These are phyloP conservation scores for Solanum chacoense DNA, from an alignment of 305 asterid species.

Conservation along the genomic window DNA sequence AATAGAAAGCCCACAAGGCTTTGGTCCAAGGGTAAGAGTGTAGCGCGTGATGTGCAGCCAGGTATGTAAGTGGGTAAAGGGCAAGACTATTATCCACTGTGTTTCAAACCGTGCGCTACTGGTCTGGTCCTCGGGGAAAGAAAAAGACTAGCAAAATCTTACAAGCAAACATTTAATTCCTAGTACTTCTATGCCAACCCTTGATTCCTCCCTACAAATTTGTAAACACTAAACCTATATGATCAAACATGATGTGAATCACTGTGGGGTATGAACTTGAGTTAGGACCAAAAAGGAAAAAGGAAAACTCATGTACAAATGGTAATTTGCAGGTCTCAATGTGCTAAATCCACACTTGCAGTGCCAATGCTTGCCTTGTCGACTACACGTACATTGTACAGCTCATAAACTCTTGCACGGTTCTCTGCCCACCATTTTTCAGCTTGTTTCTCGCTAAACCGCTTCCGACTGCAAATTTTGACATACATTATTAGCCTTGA, in stretches of 20 bases:
- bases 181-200: slow-evolving; percentile 20
- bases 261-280: slow-evolving; percentile 22
- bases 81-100: background rate
- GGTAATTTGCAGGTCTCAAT: slow-evolving; percentile 24
- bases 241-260: slow-evolving; percentile 20
- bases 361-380: slow-evolving; percentile 79
- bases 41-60: background rate
- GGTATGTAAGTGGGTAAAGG: background rate
- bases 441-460: slow-evolving; percentile 95
- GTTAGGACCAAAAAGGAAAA: slow-evolving; percentile 5
- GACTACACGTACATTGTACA: slow-evolving; percentile 66
- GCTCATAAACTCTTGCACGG: slow-evolving; percentile 83
- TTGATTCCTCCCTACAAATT: slow-evolving; percentile 18
- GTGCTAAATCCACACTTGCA: slow-evolving; percentile 80
- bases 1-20: slow-evolving; percentile 5
- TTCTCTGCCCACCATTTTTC: slow-evolving; percentile 99
- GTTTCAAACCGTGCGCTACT: background rate
- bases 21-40: background rate
- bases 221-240: slow-evolving; percentile 35
- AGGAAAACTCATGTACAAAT: slow-evolving; percentile 30
- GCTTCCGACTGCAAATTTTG: slow-evolving; percentile 69
- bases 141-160: slow-evolving; percentile 8
- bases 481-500: slow-evolving; percentile 8
- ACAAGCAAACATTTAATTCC: slow-evolving; percentile 27
- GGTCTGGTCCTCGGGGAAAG: background rate